A percentile compares a stretch with the other conserved stretches of the same genome.
phyloP scores from a whole-genome alignment of 116 monocot genomes.

The Posidonia oceanica region DNA sequence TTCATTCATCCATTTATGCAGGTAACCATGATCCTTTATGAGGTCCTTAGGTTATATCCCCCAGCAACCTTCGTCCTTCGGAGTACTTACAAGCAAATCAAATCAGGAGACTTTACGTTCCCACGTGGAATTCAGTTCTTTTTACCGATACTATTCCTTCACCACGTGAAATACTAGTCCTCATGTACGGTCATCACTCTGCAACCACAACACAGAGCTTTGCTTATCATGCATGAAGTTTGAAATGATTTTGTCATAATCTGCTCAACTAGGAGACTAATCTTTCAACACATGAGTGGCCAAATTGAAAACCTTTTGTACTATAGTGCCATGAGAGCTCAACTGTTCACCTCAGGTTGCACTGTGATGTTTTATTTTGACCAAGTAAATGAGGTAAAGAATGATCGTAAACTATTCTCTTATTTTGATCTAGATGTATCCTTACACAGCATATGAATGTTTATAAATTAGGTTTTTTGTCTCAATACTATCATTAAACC shows the following conservation, averaged over 20 bases:
- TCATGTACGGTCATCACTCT: slow-evolving; percentile 10
- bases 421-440: too few relatives aligned
- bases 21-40: slow-evolving; percentile 32
- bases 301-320: too few relatives aligned
- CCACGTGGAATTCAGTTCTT: slow-evolving; percentile 13
- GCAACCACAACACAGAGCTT: slow-evolving; percentile 21
- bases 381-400: too few relatives aligned
- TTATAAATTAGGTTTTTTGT: too few relatives aligned
- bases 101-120: slow-evolving; percentile 13
- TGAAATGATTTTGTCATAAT: not conserved
- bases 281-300: too few relatives aligned
- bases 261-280: too few relatives aligned
- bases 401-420: too few relatives aligned
- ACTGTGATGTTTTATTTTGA: too few relatives aligned
- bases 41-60: slow-evolving; percentile 30
- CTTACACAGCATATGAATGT: too few relatives aligned
- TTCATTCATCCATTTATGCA: slow-evolving; percentile 1
- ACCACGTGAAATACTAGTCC: slow-evolving; percentile 25
- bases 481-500: too few relatives aligned
- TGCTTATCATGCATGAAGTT: slow-evolving; percentile 13
- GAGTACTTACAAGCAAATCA: slow-evolving; percentile 1
- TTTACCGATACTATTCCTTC: slow-evolving; percentile 18
- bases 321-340: too few relatives aligned
- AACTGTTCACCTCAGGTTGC: too few relatives aligned
- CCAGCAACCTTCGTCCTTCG: slow-evolving; percentile 1